phyloP scores from a whole-genome alignment of 2,329 filamentous ascomycete species.

The Dactylellina haptotyla region DNA sequence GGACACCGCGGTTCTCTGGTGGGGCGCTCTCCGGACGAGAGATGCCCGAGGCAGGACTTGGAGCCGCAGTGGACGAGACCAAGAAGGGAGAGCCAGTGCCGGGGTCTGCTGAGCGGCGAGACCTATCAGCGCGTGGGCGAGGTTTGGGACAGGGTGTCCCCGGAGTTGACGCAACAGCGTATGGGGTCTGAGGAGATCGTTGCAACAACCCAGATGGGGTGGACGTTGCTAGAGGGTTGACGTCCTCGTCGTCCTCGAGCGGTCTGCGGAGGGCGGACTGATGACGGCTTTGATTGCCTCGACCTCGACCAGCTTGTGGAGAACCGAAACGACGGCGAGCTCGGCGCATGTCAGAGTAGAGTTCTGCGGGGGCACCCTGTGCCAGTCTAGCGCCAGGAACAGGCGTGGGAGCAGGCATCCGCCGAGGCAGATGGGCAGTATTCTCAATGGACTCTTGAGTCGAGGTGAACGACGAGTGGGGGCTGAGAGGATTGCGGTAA shows the following conservation, averaged over 20 bases:
- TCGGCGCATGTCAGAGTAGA: constrained; percentile 11
- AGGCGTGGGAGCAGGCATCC: background rate
- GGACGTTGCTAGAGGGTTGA: background rate
- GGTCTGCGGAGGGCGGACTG: background rate
- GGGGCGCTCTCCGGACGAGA: too few relatives aligned
- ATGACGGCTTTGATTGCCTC: background rate
- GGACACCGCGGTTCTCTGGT: too few relatives aligned
- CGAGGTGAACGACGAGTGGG: constrained; percentile 22
- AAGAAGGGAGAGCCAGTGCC: background rate
- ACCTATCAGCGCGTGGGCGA: background rate
- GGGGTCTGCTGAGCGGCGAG: too few relatives aligned
- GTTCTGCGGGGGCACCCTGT: background rate
- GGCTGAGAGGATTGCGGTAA: constrained; percentile 10
- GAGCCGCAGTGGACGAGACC: background rate
- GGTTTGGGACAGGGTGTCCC: background rate
- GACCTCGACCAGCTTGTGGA: background rate
- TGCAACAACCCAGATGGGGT: background rate
- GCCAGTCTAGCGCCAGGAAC: background rate
- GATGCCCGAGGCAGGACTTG: too few relatives aligned
- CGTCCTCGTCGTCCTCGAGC: background rate
- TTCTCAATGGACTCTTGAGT: constrained; percentile 24
- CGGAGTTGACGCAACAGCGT: background rate
- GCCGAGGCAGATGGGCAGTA: constrained; percentile 14
- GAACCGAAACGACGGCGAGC: background rate
- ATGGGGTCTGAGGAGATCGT: background rate